These are phyloP conservation scores for Fusarium sp. DNA, from an alignment of 2,329 filamentous ascomycete genomes.

Conservation along the genomic window DNA sequence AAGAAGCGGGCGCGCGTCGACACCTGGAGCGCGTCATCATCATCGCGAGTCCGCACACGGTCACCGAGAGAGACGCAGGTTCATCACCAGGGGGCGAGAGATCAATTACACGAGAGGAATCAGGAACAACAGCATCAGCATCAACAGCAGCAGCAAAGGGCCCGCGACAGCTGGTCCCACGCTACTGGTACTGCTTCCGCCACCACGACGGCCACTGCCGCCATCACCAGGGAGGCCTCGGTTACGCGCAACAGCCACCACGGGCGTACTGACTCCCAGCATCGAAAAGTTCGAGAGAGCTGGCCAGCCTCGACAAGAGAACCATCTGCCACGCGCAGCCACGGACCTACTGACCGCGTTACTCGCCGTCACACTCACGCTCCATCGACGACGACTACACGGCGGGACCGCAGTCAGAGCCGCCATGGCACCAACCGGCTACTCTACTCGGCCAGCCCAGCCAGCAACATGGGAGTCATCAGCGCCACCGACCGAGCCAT, in stretches of 20 bases:
- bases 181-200: neutral
- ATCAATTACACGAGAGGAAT: neutral
- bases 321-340: neutral
- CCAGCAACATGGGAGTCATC: slow-evolving; percentile 24
- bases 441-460: slow-evolving; percentile 14
- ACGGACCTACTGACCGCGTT: neutral
- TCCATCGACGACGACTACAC: slow-evolving; percentile 11
- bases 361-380: neutral
- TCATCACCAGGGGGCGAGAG: neutral
- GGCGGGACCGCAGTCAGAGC: slow-evolving; percentile 19
- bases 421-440: slow-evolving; percentile 8
- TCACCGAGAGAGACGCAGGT: neutral
- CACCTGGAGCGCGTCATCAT: neutral
- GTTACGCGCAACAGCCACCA: neutral
- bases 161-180: neutral
- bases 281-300: neutral
- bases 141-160: neutral
- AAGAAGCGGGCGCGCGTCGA: slow-evolving; percentile 1
- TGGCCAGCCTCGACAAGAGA: neutral
- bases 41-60: neutral
- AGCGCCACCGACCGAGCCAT: slow-evolving; percentile 39
- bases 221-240: neutral
- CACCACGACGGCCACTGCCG: neutral
- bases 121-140: neutral
- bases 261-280: neutral